Base-by-base conservation (phyloP, 2,329 filamentous ascomycete genomes). In the Aspergillus arachidicola region DNA sequence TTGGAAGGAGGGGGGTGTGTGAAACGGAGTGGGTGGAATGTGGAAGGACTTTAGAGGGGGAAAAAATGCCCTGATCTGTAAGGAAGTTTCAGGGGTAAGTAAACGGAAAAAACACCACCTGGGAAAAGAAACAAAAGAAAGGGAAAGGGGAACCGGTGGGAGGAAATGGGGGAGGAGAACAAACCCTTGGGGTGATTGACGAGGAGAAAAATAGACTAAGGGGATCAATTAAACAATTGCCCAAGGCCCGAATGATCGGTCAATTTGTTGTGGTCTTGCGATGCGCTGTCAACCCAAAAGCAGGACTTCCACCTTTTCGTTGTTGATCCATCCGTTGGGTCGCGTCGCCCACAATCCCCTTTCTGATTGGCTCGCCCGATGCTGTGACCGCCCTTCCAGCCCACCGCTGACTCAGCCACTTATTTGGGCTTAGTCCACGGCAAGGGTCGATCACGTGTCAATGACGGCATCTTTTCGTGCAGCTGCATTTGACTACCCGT, bases 241-340 rank as follows among this genome's bases (percentile, higher is more conserved):
- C 53, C 50, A 50, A 43, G 21, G 46, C 69, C 45, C 32, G 56
- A 53, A 59, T 60, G 75, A 75, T 77, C 78, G 79, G 79, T 63
- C 65, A 48, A 68, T 80, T 80, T 80, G 80, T 81, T 80, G 81
- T 80, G 79, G 80, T 61, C 79, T 78, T 81, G 79, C 80, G 80
- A 79, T 80, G 73, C 73, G 73, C 73, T 75, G 72, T 69, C 68
- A 63, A 63, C 60, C 63, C 63, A 62, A 57, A 67, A 60, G 58
- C 58, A 57, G 65, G 57, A 54, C 51, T 54, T 54, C 51, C 48
- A 51, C 48, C 51, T 54, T 62, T 59, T 73, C 68, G 67, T 73
- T 75, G 73, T 72, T 76, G 72, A 73, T 73, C 72, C 69, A 70
- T 68, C 72, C 65, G 69, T 72, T 75, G 75, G 76, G 76, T 77